Base-by-base conservation (phyloP, 1,284 basidiomycete genomes). In the Heterobasidion annosum region DNA sequence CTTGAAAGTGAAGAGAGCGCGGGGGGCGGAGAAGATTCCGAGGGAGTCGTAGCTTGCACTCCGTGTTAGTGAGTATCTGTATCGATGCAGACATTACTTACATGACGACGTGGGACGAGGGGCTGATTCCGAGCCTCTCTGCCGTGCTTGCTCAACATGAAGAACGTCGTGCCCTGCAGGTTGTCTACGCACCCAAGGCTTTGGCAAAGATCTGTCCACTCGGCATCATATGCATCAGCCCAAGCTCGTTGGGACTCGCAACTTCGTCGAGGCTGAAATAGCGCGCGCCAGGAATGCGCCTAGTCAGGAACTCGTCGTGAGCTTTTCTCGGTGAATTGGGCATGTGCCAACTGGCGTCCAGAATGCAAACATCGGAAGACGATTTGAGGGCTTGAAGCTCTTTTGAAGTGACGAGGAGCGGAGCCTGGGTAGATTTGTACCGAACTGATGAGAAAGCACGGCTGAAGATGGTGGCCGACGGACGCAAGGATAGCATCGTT, bases 191-290 rank as follows among this genome's bases (percentile, higher is more conserved):
- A 93, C 91, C 82, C 63, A 89, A 93, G 8, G 91, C 86, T 54
- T 80, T 72, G 15, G 86, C 85, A 68, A 98, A 98, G n/a, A 73
- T 70, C 44, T 79, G 74, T 34, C 73, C 73, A 16, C 75, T 70
- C 3, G 96, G 96, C 79, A 98, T 86, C 94, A 98, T 98, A 71
- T 98, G 95, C 63, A 88, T 89, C 16, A 98, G 73, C 12, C 87
- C 88, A 4, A 93, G 75, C 63, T 83, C 74, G 64, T 87, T 78
- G 8, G 78, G 65, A 56, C 78, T 82, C 1, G 88, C 83, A 19
- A 91, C 85, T 50, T 82, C 76, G 68, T 96, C 95, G 40, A 98
- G 76, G 67, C 97, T 88, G 63, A 95, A 79, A 64, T 88, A 91
- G 34, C 77, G 81, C 0, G 93, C 84, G 6, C 78, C 75, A 5